Base-by-base conservation (phyloP, 345 rosid genomes). In the Rhizophora mangle region DNA sequence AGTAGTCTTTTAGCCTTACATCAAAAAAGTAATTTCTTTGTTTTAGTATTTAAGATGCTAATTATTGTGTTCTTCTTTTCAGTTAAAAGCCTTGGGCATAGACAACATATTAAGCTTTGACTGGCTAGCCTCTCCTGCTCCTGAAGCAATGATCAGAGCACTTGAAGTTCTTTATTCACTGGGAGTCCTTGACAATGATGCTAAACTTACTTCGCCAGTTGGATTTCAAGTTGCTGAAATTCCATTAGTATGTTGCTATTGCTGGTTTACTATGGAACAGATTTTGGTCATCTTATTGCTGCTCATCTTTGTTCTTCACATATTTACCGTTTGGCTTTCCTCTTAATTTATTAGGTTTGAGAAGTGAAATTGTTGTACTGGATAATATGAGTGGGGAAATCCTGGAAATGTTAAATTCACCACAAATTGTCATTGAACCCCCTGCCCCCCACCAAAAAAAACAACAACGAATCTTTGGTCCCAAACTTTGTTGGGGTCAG, bases 211-310 rank as follows among this genome's bases (percentile, higher is more conserved):
- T 47, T 90, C 99, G 29, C 99, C 99, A 19, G 83, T 81, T 78
- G 99, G 98, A 66, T 93, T 93, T 85, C 96, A 90, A 87, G 96
- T 90, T 70, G 99, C 96, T 32, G 99, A 95, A 82, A 87, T 95
- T 81, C 97, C 99, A 52, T 73, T 92, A 80, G 98, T 89, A 86
- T 39, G 82, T 77, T 68, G 8, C 24, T 70, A 43, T 20, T 16
- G 47, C 34, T 27, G 27, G n/a, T 27, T 36, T 21, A 52, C 26
- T 52, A 11, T 26, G 68, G 52, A 3, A 19, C 26, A 15, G 31
- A 27, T 61, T 36, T 32, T 56, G 32, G 49, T 46, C 26, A 29
- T 69, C 58, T 24, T 30, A 16, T 55, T 55, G 64, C 10, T 67
- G 43, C 46, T 39, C 4, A 1, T 37, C n/a, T 62, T 62, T 63